Percentiles rank a stretch among this genome's conserved stretches.
These are phyloP conservation scores for Russula sp. DNA, from an alignment of 768 basidiomycete species.

Conservation along the genomic window DNA sequence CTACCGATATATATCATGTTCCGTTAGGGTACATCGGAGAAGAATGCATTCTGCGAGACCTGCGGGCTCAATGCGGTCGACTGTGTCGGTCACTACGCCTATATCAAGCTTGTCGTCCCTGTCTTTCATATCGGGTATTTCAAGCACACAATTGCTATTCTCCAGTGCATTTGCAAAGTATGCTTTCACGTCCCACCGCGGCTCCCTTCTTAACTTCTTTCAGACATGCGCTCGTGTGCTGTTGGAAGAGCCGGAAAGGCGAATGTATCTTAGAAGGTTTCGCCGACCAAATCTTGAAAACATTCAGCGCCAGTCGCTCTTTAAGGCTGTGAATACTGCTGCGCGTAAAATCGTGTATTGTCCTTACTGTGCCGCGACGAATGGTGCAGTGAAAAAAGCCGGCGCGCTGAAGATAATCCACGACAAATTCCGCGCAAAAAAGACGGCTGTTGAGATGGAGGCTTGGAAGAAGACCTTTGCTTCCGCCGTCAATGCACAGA, in stretches of 20 bases:
- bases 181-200: constrained; percentile 15
- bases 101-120: constrained; percentile 93
- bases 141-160: constrained; percentile 86
- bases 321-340: constrained; percentile 76
- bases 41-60: constrained; percentile 87
- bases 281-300: constrained; percentile 88
- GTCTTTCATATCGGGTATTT: constrained; percentile 99
- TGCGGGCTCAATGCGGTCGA: constrained; percentile 88
- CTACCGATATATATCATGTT: not conserved
- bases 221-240: constrained; percentile 90
- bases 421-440: constrained; percentile 94
- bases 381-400: constrained; percentile 94
- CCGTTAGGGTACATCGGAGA: constrained; percentile 86
- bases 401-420: constrained; percentile 95
- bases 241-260: constrained; percentile 79
- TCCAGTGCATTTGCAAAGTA: constrained; percentile 97
- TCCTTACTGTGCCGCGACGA: constrained; percentile 86
- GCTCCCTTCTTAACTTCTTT: constrained; percentile 1
- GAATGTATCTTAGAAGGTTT: constrained; percentile 81
- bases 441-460: constrained; percentile 82
- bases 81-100: constrained; percentile 97
- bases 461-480: constrained; percentile 79
- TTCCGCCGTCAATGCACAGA: constrained; percentile 77
- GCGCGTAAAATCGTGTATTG: constrained; percentile 91
- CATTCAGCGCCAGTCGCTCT: constrained; percentile 73